phyloP scores from a whole-genome alignment of 352 stramenopile genomes.

The Globisporangium recalcitrans region DNA sequence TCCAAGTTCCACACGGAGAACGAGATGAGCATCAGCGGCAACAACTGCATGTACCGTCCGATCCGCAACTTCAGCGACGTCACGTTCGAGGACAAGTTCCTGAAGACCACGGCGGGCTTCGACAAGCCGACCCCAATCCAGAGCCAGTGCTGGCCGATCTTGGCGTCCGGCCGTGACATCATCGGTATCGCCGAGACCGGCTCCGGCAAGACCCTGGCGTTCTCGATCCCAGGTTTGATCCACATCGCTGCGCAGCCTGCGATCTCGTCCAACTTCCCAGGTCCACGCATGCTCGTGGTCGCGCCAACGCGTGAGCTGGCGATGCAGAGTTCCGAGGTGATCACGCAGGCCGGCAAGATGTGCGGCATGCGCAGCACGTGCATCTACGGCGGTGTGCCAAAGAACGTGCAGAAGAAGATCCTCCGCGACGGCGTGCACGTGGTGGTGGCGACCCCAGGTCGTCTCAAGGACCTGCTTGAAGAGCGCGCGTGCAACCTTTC shows the following conservation, averaged over 20 bases:
- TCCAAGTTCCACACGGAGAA: conserved; percentile 83
- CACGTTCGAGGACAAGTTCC: conserved; percentile 79
- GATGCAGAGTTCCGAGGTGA: conserved; percentile 91
- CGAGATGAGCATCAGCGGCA: conserved; percentile 81
- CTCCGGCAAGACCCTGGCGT: conserved; percentile 96
- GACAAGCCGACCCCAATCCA: conserved; percentile 95
- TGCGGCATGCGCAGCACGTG: conserved; percentile 85
- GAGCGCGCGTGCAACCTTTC: conserved; percentile 81
- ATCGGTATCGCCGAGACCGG: conserved; percentile 92
- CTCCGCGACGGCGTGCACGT: conserved; percentile 88
- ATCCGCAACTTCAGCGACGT: conserved; percentile 69
- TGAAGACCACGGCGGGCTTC: conserved; percentile 89
- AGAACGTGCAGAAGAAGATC: conserved; percentile 88
- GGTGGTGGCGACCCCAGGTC: conserved; percentile 94
- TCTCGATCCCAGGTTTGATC: conserved; percentile 90
- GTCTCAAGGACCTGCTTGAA: conserved; percentile 90
- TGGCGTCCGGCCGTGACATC: conserved; percentile 82
- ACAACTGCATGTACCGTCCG: conserved; percentile 86
- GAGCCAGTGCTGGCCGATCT: conserved; percentile 94
- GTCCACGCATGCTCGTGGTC: conserved; percentile 91
- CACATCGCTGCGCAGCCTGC: conserved; percentile 68
- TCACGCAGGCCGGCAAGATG: conserved; percentile 89
- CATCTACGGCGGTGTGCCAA: conserved; percentile 95
- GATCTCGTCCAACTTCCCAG: conserved; percentile 50
- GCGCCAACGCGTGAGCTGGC: conserved; percentile 93